Evolutionary conservation across 345 rosid genomes (phyloP).

Genomic region (Brassica nigra): DNA sequence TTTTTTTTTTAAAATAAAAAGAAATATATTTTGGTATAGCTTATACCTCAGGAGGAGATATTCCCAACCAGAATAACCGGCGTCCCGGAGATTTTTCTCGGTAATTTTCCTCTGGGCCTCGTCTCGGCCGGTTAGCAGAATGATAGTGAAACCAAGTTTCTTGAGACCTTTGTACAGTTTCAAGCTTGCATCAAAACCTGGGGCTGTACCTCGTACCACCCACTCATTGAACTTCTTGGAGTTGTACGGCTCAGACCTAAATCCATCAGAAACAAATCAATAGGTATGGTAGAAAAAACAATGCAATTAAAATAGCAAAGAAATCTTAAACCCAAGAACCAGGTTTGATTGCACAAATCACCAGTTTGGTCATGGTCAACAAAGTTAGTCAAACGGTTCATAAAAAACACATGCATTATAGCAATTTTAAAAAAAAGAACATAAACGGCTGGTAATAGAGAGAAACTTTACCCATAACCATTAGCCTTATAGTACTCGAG

Average conservation of each 20-base stretch:
- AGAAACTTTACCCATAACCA: conserved; percentile 36
- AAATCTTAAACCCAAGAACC: too few species aligned
- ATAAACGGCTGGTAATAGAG: background rate
- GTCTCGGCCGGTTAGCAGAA: background rate
- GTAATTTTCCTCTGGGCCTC: background rate
- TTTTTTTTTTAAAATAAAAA: too few species aligned
- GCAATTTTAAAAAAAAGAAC: background rate
- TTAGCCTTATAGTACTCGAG: conserved; percentile 53
- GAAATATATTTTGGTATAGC: background rate
- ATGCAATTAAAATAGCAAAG: background rate
- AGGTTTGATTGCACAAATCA: background rate
- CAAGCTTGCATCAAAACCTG: background rate
- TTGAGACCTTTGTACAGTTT: background rate
- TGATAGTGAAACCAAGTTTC: background rate
- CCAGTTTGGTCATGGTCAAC: conserved; percentile 6
- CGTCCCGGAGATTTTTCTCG: background rate
- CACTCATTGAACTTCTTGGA: background rate
- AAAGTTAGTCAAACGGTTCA: conserved; percentile 9
- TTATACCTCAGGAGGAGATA: background rate
- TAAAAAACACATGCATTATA: background rate
- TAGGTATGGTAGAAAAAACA: background rate
- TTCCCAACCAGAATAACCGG: background rate
- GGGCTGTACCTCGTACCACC: background rate
- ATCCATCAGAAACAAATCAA: background rate
- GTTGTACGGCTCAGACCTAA: background rate